Evolutionary conservation across 2,329 filamentous ascomycete genomes (phyloP), one percentile per base, ranked within the genome.

Genomic region (Aspergillus sp.): DNA sequence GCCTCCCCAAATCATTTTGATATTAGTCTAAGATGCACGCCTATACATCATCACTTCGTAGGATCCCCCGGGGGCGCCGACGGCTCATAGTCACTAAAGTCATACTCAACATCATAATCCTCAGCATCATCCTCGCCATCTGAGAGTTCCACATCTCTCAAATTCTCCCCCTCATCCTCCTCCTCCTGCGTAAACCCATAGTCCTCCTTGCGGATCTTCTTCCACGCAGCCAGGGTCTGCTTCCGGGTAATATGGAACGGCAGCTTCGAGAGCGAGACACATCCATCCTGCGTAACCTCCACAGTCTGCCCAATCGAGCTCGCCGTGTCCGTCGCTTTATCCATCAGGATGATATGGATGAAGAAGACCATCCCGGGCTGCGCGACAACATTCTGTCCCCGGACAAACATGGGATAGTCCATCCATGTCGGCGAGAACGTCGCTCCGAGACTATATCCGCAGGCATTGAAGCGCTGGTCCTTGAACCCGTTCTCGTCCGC

Each of bases 291-390:
- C 2, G 70, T 73, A 7, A 72, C 70, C 22, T 64, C 62, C 13
- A 64, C 61, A 2, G 58, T 64, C 51, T 73, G 69, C 4, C 70
- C 70, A 40, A 72, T 60, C 4, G 70, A 72, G 45, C 68, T 72
- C 15, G 68, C 70, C 15, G 70, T 73, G 57, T 73, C 68, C 17
- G 70, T 73, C 11, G 64, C 69, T 59, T 66, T 71, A 45, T 73
- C 70, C 70, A 73, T 72, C 37, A 73, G 61, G 49, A 73, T 73
- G 22, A 73, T 73, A 58, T 73, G 70, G 34, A 73, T 71, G 51
- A 73, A 73, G 57, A 70, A 73, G 9, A 73, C 66, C 70, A 73
- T 73, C 4, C 68, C 67, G n/a, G 51, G 40, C 61, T 66, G 54
- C 12, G 64, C 67, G n/a, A 63, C 48, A 4, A 64, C 61, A n/a